Evolutionary conservation across 371 early-diverging fungal species (phyloP).

Genomic region (Apophysomyces sp.): DNA sequence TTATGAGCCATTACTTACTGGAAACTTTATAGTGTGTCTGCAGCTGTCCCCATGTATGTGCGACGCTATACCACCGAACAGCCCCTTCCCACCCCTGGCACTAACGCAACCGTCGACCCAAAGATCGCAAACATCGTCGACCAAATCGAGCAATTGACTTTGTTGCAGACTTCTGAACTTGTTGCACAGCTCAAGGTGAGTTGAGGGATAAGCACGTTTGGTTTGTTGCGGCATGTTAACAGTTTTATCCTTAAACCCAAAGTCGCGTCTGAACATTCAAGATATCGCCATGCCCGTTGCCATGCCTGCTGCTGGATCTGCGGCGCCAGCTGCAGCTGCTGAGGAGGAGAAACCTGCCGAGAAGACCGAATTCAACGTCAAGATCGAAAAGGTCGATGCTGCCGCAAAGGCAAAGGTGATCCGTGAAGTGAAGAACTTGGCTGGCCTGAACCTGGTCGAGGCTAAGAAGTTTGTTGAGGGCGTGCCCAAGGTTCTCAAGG

Average conservation of each 20-base stretch:
- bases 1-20: not conserved
- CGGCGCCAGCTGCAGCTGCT: constrained; percentile 67
- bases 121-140: constrained; percentile 87
- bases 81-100: constrained; percentile 61
- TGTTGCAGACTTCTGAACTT: constrained; percentile 90
- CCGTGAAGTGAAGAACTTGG: constrained; percentile 95
- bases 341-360: constrained; percentile 85
- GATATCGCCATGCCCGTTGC: constrained; percentile 80
- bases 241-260: constrained; percentile 4
- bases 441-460: constrained; percentile 93
- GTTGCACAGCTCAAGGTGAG: constrained; percentile 86
- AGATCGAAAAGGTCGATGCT: constrained; percentile 95
- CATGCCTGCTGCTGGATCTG: constrained; percentile 58
- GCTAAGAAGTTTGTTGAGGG: constrained; percentile 99
- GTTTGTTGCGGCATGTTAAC: not conserved
- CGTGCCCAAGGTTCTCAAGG: constrained; percentile 94
- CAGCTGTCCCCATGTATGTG: constrained; percentile 29
- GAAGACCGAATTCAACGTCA: constrained; percentile 93
- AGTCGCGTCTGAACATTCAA: constrained; percentile 89
- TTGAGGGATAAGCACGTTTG: not conserved
- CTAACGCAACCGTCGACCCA: constrained; percentile 56
- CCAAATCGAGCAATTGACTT: constrained; percentile 82
- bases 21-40: constrained; percentile 21
- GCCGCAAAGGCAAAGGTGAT: constrained; percentile 97
- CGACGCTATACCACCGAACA: constrained; percentile 46